Base-by-base conservation (phyloP, 768 basidiomycete genomes). In the Daedaleopsis sinensis region DNA sequence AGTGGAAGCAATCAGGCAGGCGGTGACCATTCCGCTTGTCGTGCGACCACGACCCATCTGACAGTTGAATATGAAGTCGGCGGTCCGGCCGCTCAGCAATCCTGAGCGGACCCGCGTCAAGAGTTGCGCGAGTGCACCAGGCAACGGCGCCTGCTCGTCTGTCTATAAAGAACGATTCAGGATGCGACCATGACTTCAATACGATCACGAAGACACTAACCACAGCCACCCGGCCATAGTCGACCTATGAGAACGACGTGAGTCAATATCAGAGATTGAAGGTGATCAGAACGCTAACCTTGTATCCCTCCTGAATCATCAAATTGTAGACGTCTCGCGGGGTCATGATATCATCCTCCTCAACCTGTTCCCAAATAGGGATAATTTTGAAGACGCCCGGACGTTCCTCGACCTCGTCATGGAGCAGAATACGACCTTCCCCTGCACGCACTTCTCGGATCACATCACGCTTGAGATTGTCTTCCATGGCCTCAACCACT, bases 91-190 rank as follows among this genome's bases (percentile, higher is more conserved):
- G 48, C 53, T 58, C 38, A 51, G 38, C 70, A 88, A 64, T 57
- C 82, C 80, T 60, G 80, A 69, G 71, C 82, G 82, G 6, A 98
- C 83, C 37, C 95, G 85, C 24, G 87, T 84, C 27, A 96, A 78
- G 44, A 99, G 80, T 55, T 90, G 88, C 21, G 82, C 85, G 19
- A 98, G 83, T 5, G 94, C 93, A 44, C 82, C 90, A 0, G 97
- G 97, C 18, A 98, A 80, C 0, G 96, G 96, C 0, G 96, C 94
- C 77, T 96, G 96, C 72, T 99, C 96, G 68, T 98, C 96, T 9
- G 95, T 98, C 93, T 96, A 66, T n/a, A 64, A n/a, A n/a, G 9
- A 55, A 53, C 1, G 50, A 49, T 18, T 43, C 18, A n/a, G 23
- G 46, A 19, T 32, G 18, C 16, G 16, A 9, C 3, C 6, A 16